Base-by-base conservation (phyloP, 805 yeast species). In the Suhomyces sp. region DNA sequence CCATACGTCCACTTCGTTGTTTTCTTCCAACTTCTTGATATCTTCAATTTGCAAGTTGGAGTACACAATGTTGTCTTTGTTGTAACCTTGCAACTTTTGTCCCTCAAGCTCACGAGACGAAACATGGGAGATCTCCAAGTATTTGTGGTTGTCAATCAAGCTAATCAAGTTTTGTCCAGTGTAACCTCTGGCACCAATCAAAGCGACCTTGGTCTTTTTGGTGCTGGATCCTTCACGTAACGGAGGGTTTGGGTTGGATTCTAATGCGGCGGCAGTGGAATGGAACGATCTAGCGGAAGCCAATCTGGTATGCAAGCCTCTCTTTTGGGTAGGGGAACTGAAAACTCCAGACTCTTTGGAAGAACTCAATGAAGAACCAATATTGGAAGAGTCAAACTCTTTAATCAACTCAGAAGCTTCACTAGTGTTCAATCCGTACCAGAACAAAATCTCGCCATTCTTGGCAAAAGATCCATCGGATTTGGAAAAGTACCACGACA, bases 161-260 rank as follows among this genome's bases (percentile, higher is more conserved):
- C 87, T 81, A 58, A 94, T 90, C 69, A 94, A 80, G 64, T 93
- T 93, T 74, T 89, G 96, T 35, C 99, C 99, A 17, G 97, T 93
- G 74, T 81, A 90, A 29, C 99, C 99, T 74, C 99, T 87, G 42
- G 99, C 99, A 61, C 99, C 99, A 67, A 94, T 93, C 62, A 94
- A 81, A 1, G 97, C 99, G 47, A 94, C 91, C 60, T 83, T 84
- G 22, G 96, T 79, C 56, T 79, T 79, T 42, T 78, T 69, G 40
- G 79, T 78, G 75, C 85, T 88, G 36, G 81, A 67, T 38, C 90
- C 93, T 50, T 79, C 77, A 49, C 80, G 77, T 45, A 82, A 65
- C 10, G 96, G 96, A 12, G 92, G 90, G 68, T 85, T 85, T 49
- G 90, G 88, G 68, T 85, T 85, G 45, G 78, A 67, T 57, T 67